Percentiles rank a stretch among this genome's conserved stretches.
Conservation (phyloP, 768 basidiomycete genomes). For the Epithele typhae region DNA sequence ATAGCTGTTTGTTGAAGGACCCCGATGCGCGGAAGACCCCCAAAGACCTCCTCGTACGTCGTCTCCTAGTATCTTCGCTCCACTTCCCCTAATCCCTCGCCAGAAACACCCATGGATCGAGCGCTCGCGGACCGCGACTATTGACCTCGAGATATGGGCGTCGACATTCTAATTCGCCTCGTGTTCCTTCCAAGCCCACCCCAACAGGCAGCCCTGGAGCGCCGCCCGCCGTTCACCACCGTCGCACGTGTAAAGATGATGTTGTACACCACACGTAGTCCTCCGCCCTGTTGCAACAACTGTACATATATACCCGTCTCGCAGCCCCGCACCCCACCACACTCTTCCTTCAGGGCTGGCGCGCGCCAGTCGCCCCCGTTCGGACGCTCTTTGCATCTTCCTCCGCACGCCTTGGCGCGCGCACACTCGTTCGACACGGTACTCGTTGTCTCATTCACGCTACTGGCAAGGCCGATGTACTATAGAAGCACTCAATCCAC, state of each 20-base stretch:
- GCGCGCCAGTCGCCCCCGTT: conserved; percentile 3
- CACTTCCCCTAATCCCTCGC: conserved; percentile 1
- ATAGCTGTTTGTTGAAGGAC: conserved; percentile 89
- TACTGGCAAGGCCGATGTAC: conserved; percentile 3
- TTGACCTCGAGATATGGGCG: conserved; percentile 81
- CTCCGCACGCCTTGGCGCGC: no score
- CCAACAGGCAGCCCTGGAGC: no score
- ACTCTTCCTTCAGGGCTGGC: not conserved
- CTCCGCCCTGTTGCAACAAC: not conserved
- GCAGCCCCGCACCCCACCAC: not conserved
- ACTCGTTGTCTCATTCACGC: no score
- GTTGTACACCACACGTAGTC: not conserved
- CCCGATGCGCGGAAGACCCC: conserved; percentile 80
- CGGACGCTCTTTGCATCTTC: not conserved
- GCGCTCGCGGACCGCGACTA: conserved; percentile 48
- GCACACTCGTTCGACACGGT: not conserved
- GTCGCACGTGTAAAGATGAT: conserved; percentile 1
- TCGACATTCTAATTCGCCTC: conserved; percentile 53
- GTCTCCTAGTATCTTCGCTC: not conserved
- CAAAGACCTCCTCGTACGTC: conserved; percentile 76
- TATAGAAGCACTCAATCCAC: conserved; percentile 9
- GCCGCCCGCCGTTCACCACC: not conserved
- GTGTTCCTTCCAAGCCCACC: conserved; percentile 15
- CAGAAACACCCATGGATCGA: conserved; percentile 78
- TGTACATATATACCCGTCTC: conserved; percentile 17